Base-by-base conservation (phyloP, 106 monocot genomes). In the Amphibolis antarctica region DNA sequence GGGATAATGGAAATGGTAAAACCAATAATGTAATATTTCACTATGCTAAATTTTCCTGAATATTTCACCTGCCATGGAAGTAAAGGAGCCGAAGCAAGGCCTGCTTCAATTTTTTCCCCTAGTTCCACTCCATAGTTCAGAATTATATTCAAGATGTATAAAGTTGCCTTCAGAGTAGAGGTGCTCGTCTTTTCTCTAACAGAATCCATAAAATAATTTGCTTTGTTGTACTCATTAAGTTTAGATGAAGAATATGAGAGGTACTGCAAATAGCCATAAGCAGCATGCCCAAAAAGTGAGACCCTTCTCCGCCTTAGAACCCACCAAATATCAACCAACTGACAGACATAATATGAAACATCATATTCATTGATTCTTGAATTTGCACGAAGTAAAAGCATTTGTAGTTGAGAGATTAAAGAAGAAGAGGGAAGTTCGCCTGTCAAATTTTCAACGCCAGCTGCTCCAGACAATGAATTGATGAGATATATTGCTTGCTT, bases 41-140 rank as follows among this genome's bases (percentile, higher is more conserved):
- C 25, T 13, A 55, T 50, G 53, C 19, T 21, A 57, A 17, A 12
- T 28, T 26, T 26, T 4, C n/a, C 14, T 5, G 15, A 60, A 61
- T 42, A 65, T 45, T 43, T 63, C 59, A 98, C 98, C 91, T 91
- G 98, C 98, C 86, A 98, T 51, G 87, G 79, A 64, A 85, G 73
- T 64, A 83, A 55, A 60, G 91, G 79, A 76, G 80, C 87, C 52
- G 65, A 70, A 65, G 78, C 64, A 72, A 98, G 74, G 53, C 85
- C 85, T 59, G 45, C 44, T 57, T 79, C 82, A 71, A 98, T 70
- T 54, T 71, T 80, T 65, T 88, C 85, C 56, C 66, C 76, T 66
- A 98, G 60, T 61, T 98, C 98, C 59, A 77, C 65, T 36, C 91
- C 98, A 71, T 82, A 98, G 62, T 88, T 85, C 59, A 90, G 50